These are phyloP conservation scores for Cicer yamashitae DNA, from an alignment of 306 rosid genomes.

Conservation along the genomic window DNA sequence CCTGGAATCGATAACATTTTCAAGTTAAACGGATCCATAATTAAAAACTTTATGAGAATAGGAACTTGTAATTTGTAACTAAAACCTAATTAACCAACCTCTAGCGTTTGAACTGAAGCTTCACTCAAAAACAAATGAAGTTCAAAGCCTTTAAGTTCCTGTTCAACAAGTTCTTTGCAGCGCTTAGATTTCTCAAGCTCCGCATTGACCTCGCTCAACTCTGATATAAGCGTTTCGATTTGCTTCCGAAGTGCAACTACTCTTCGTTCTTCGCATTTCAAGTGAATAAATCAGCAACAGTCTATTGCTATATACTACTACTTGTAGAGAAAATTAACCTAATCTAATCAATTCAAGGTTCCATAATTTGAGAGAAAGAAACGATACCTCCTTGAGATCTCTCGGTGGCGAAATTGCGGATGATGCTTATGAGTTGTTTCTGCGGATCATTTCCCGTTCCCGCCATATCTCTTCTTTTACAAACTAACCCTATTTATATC, in stretches of 20 bases:
- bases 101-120: conserved; percentile 67
- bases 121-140: conserved; percentile 67
- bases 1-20: conserved; percentile 50
- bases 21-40: conserved; percentile 2
- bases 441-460: conserved; percentile 70
- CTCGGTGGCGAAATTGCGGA: conserved; percentile 79
- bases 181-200: conserved; percentile 77
- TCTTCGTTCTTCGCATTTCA: conserved; percentile 58
- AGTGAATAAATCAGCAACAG: neutral
- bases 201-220: conserved; percentile 51
- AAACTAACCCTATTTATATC: neutral
- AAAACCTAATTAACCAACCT: conserved; percentile 48
- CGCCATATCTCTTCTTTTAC: conserved; percentile 54
- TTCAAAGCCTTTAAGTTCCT: conserved; percentile 82
- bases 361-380: neutral
- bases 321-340: too few species aligned
- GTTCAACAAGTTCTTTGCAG: conserved; percentile 68
- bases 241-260: conserved; percentile 65
- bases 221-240: conserved; percentile 65
- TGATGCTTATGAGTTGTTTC: conserved; percentile 65
- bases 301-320: too few species aligned
- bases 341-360: too few species aligned
- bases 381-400: conserved; percentile 78
- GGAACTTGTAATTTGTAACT: neutral
- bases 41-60: neutral